A percentile compares a stretch with the other conserved stretches of the same genome.
Conservation (phyloP, 345 rosid species). For the Capsella bursapastoris region DNA sequence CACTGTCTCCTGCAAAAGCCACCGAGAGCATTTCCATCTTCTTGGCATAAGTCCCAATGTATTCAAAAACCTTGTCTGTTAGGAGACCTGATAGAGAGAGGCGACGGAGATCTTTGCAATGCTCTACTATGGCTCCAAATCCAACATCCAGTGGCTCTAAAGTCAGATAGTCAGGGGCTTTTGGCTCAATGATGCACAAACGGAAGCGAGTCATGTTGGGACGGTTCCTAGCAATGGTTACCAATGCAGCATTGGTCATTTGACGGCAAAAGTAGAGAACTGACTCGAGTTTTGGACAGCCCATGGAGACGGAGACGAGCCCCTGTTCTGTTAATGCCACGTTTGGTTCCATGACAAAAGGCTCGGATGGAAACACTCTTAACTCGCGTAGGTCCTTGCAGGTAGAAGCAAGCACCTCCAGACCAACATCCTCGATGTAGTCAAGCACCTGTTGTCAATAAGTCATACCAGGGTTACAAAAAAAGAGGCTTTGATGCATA, state of each 20-base stretch:
- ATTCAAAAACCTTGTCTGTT: slow-evolving; percentile 81
- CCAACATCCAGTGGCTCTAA: slow-evolving; percentile 86
- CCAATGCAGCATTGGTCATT: slow-evolving; percentile 83
- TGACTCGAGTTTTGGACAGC: slow-evolving; percentile 88
- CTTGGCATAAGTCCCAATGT: slow-evolving; percentile 81
- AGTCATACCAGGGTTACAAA: slow-evolving; percentile 7
- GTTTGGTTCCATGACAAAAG: slow-evolving; percentile 65
- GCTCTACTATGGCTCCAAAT: slow-evolving; percentile 92
- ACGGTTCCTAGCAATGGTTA: slow-evolving; percentile 80
- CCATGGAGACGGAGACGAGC: slow-evolving; percentile 76
- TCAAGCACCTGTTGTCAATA: slow-evolving; percentile 67
- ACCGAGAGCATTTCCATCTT: slow-evolving; percentile 95
- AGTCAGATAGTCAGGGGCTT: slow-evolving; percentile 72
- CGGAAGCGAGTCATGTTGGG: slow-evolving; percentile 90
- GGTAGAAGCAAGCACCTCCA: slow-evolving; percentile 67
- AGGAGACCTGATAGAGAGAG: slow-evolving; percentile 95
- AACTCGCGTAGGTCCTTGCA: slow-evolving; percentile 87
- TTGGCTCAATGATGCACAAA: slow-evolving; percentile 88
- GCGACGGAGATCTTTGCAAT: slow-evolving; percentile 82
- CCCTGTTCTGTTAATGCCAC: slow-evolving; percentile 86
- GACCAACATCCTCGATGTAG: slow-evolving; percentile 89
- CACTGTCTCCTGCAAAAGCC: slow-evolving; percentile 97
- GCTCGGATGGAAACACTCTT: slow-evolving; percentile 94
- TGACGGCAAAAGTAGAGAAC: slow-evolving; percentile 91
- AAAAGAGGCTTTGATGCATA: not conserved